Evolutionary conservation across 371 early-diverging fungal species (phyloP).

Genomic region (Amoeboaphelidium protococcarum): DNA sequence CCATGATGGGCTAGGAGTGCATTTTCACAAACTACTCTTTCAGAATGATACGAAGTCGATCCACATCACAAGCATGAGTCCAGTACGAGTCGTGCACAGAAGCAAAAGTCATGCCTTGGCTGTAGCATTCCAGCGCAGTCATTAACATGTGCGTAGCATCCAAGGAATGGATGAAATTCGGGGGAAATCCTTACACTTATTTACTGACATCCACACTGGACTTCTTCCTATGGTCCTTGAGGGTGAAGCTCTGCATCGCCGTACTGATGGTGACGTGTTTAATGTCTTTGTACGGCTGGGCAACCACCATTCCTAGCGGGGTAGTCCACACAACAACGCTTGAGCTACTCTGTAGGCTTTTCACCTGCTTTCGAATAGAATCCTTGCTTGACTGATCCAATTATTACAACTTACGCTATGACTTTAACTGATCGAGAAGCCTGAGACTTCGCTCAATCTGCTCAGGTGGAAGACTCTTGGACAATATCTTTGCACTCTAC

Average conservation of each 20-base stretch:
- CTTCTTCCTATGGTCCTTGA: constrained; percentile 34
- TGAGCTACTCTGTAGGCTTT: not conserved
- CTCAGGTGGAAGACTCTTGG: not conserved
- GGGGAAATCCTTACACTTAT: constrained; percentile 89
- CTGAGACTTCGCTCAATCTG: not conserved
- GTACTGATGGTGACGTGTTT: constrained; percentile 31
- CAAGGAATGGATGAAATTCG: constrained; percentile 90
- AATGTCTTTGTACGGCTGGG: constrained; percentile 76
- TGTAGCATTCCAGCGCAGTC: constrained; percentile 54
- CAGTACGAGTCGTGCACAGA: constrained; percentile 95
- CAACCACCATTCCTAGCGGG: constrained; percentile 74
- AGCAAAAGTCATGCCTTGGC: constrained; percentile 53
- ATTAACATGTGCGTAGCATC: constrained; percentile 94
- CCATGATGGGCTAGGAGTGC: constrained; percentile 50
- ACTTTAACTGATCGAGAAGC: too few species aligned
- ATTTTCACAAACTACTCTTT: constrained; percentile 70
- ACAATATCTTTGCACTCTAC: not conserved
- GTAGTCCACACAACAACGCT: constrained; percentile 78
- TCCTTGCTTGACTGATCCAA: too few species aligned
- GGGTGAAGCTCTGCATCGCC: constrained; percentile 43
- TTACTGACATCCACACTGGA: constrained; percentile 66
- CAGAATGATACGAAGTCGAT: constrained; percentile 51
- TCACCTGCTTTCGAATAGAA: too few species aligned
- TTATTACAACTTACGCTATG: too few species aligned
- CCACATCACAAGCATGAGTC: constrained; percentile 85